Evolutionary conservation across 2,329 filamentous ascomycete species (phyloP), one percentile per base, ranked within the genome.

Genomic region (Colletotrichum sojae): DNA sequence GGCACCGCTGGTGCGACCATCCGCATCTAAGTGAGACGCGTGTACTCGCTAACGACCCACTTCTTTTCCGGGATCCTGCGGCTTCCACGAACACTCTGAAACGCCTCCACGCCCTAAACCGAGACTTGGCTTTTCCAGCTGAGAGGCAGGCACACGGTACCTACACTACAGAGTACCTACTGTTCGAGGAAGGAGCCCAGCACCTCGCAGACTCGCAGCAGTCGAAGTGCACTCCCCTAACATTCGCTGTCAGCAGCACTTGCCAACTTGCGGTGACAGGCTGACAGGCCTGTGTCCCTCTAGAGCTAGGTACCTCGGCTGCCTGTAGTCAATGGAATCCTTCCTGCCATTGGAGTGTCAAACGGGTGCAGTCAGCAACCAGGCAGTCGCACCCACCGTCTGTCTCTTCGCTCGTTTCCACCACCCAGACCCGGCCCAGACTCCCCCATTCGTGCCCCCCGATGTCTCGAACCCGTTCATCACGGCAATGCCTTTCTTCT

Each of bases 21-120:
- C 67, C 15, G 45, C 56, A 61, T 67, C 51, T 56, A 69, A n/a
- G 43, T 67, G 63, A 69, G 62, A 69, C 67, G 62, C 67, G 45
- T 67, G 67, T 69, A 69, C 67, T 39, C 56, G 25, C 45, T 67
- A 56, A 61, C 63, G 56, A 18, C 45, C 67, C 67, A 60, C 63
- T 67, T 43, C 27, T 53, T n/a, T 53, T 22, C 66, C 40, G 13
- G 62, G 67, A 69, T 69, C 49, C 13, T 66, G 62, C 31, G 43
- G 67, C 55, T 70, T 68, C 57, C 18, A 68, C 57, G 53, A 63
- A 69, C 52, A 68, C 40, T 64, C 67, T 71, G 69, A 71, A 71
- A 71, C 69, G 55, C 61, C 56, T 55, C 63, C 59, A 45, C 27
- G 45, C 43, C 25, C 40, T 62, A 46, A 40, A 48, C 45, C 66